Percentiles rank a stretch among this genome's conserved stretches.
These are phyloP conservation scores for Alternaria ventricosa DNA, from an alignment of 2,329 filamentous ascomycete genomes.

Conservation along the genomic window DNA sequence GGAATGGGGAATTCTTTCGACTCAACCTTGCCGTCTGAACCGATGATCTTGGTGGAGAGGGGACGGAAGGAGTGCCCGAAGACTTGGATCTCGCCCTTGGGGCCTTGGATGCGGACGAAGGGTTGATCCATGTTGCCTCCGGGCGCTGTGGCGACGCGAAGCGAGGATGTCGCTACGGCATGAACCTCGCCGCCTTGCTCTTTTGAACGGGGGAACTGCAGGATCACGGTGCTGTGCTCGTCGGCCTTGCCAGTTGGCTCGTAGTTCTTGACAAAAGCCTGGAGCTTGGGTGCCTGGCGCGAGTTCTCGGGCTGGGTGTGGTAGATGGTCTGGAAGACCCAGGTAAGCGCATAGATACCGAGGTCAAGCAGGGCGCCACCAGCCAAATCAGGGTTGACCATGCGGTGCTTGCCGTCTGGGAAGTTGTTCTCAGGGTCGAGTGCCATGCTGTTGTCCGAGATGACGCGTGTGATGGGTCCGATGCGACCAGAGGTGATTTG, in stretches of 20 bases:
- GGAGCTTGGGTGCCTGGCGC: constrained; percentile 72
- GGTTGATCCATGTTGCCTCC: constrained; percentile 64
- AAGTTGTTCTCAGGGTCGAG: constrained; percentile 66
- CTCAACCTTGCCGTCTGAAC: constrained; percentile 55
- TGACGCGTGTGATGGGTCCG: constrained; percentile 63
- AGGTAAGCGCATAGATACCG: constrained; percentile 87
- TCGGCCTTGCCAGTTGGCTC: constrained; percentile 77
- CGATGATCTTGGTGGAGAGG: constrained; percentile 68
- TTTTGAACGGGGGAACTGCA: constrained; percentile 71
- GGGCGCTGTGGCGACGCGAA: constrained; percentile 59
- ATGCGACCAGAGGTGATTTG: constrained; percentile 63
- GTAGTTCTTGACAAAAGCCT: constrained; percentile 71
- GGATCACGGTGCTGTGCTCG: constrained; percentile 77
- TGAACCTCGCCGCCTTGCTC: constrained; percentile 64
- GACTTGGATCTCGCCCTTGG: constrained; percentile 82
- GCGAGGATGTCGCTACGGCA: constrained; percentile 67
- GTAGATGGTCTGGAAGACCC: constrained; percentile 90
- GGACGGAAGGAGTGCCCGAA: constrained; percentile 75
- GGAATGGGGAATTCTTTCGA: constrained; percentile 56
- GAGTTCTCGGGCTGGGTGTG: constrained; percentile 70
- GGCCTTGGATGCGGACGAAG: constrained; percentile 79
- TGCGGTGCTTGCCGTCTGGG: constrained; percentile 64
- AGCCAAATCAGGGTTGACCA: constrained; percentile 83
- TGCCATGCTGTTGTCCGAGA: constrained; percentile 66
- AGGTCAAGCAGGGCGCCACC: constrained; percentile 84